phyloP scores from a whole-genome alignment of 192 early-diverging fungal species.

The Rhizoclosmatium globosum region DNA sequence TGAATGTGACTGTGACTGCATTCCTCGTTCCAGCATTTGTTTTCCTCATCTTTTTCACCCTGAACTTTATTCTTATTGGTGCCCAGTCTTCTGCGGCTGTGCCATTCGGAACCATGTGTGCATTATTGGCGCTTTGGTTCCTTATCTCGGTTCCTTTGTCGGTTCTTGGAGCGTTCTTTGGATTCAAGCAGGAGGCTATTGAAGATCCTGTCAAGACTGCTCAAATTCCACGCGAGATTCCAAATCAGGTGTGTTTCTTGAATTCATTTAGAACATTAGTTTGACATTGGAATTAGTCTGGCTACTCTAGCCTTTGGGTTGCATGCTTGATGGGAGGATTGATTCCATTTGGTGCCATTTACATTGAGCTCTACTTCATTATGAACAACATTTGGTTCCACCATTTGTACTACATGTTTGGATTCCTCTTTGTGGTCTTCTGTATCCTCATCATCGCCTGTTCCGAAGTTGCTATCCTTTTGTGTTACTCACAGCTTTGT shows the following conservation, averaged over 20 bases:
- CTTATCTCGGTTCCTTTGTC: constrained; percentile 80
- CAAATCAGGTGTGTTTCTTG: constrained; percentile 49
- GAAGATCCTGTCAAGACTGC: constrained; percentile 89
- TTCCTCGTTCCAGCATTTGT: constrained; percentile 78
- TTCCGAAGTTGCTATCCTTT: constrained; percentile 55
- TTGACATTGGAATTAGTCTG: constrained; percentile 44
- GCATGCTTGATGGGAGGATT: constrained; percentile 62
- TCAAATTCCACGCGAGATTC: constrained; percentile 91
- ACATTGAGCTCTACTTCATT: constrained; percentile 68
- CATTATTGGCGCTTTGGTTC: constrained; percentile 83
- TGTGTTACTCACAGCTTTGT: constrained; percentile 64
- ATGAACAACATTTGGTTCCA: constrained; percentile 63
- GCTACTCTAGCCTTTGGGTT: constrained; percentile 61
- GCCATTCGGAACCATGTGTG: constrained; percentile 85
- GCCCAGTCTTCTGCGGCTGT: constrained; percentile 86
- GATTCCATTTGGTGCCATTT: constrained; percentile 69
- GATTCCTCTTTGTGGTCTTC: constrained; percentile 62
- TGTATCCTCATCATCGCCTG: constrained; percentile 60
- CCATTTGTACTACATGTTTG: constrained; percentile 64
- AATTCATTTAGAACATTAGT: not conserved
- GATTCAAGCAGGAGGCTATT: constrained; percentile 69
- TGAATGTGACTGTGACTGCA: constrained; percentile 83
- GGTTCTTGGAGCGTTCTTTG: constrained; percentile 86
- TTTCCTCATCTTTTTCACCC: constrained; percentile 67
- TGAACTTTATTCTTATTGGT: constrained; percentile 89